phyloP scores from a whole-genome alignment of 2,329 filamentous ascomycete species.

The Monascus ruber region DNA sequence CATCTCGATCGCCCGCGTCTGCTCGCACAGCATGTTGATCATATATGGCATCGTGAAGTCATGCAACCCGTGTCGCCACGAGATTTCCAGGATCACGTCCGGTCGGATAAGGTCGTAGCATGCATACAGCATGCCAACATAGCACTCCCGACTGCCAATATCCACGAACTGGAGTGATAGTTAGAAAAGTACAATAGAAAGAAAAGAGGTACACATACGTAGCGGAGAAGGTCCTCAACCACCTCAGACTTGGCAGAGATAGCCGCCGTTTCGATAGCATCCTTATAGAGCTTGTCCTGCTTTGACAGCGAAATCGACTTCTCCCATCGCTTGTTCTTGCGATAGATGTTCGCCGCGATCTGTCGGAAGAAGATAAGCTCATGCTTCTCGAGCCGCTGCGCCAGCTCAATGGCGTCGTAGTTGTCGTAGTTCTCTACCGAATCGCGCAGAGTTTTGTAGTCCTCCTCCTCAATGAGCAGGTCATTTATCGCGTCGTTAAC shows the following conservation, averaged over 20 bases:
- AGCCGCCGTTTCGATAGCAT: conserved; percentile 94
- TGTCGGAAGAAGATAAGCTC: conserved; percentile 98
- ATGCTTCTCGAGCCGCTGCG: conserved; percentile 87
- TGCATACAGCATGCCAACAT: conserved; percentile 98
- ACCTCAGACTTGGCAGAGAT: conserved; percentile 83
- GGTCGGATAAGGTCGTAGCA: conserved; percentile 96
- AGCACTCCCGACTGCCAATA: conserved; percentile 97
- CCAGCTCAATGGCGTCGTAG: conserved; percentile 89
- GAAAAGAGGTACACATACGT: conserved; percentile 57
- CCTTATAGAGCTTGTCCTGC: conserved; percentile 99
- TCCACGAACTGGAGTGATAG: conserved; percentile 71
- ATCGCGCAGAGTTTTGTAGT: conserved; percentile 96
- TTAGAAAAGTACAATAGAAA: not conserved
- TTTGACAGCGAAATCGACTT: conserved; percentile 96
- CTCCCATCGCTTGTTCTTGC: conserved; percentile 99
- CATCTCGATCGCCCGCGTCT: conserved; percentile 70
- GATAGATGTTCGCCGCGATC: conserved; percentile 95
- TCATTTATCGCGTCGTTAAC: conserved; percentile 99
- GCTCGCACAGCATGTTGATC: conserved; percentile 94
- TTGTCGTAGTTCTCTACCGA: conserved; percentile 99
- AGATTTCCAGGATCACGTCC: conserved; percentile 87
- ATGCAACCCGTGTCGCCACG: conserved; percentile 85
- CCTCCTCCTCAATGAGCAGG: conserved; percentile 93
- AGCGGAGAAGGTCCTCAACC: conserved; percentile 89
- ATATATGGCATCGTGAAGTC: conserved; percentile 99